Evolutionary conservation across 139 green algal genomes (phyloP).

Genomic region (Coelastrella sp.): DNA sequence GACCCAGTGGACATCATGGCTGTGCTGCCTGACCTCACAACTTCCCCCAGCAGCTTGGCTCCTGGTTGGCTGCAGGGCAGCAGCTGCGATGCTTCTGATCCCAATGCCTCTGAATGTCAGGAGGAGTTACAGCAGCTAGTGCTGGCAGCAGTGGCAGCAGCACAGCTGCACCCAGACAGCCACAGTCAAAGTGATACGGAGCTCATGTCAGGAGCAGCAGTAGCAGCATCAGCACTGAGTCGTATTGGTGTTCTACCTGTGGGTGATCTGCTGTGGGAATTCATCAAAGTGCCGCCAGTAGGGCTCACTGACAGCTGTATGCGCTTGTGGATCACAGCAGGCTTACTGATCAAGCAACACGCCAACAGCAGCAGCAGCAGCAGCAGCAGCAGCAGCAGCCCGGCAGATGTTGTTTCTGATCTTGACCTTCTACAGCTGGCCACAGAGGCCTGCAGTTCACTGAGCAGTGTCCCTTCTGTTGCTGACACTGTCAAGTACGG

Average conservation of each 20-base stretch:
- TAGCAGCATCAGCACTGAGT: background rate
- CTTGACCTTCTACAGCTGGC: slow-evolving; percentile 21
- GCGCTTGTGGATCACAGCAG: background rate
- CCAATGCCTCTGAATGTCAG: background rate
- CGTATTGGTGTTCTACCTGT: too few relatives aligned
- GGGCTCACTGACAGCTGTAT: background rate
- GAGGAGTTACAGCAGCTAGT: background rate
- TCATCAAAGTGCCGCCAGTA: too few relatives aligned
- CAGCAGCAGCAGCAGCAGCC: background rate
- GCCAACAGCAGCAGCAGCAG: background rate
- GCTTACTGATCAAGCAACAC: background rate
- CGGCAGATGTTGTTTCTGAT: background rate
- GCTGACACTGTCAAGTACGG: background rate
- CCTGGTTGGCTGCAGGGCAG: slow-evolving; percentile 4
- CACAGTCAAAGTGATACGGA: background rate
- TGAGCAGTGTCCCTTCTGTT: background rate
- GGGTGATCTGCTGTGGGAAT: too few relatives aligned
- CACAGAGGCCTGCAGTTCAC: slow-evolving; percentile 6
- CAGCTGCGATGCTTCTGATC: background rate
- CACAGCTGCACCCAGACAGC: background rate
- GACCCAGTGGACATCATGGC: background rate
- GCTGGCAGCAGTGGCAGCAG: background rate
- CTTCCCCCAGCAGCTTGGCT: background rate
- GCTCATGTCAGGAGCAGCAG: background rate
- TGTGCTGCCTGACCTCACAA: background rate